A percentile compares a stretch with the other conserved stretches of the same genome.
phyloP scores from a whole-genome alignment of 441 rosid species.

The Croton laevigatus region DNA sequence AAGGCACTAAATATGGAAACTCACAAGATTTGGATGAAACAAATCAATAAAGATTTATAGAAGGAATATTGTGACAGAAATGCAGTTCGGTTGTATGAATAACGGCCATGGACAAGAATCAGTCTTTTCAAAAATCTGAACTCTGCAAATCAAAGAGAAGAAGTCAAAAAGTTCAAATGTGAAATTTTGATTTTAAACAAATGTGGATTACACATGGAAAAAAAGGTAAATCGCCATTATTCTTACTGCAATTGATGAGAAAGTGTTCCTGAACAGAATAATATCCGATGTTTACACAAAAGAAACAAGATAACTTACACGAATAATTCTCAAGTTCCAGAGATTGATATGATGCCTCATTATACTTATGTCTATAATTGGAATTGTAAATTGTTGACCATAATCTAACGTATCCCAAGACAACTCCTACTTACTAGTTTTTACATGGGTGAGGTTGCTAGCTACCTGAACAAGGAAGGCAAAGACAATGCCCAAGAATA shows the following conservation, averaged over 20 bases:
- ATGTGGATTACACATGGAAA: background rate
- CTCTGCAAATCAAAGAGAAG: slow-evolving; percentile 53
- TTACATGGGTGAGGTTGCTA: background rate
- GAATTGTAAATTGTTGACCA: background rate
- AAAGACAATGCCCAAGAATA: background rate
- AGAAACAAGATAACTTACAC: background rate
- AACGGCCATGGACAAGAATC: slow-evolving; percentile 95
- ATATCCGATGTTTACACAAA: background rate
- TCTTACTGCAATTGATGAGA: background rate
- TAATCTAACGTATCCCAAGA: background rate
- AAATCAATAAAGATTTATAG: slow-evolving; percentile 87
- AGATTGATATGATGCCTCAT: background rate
- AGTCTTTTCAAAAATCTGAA: slow-evolving; percentile 91
- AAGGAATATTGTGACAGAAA: slow-evolving; percentile 97
- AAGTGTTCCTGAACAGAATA: background rate
- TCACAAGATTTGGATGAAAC: slow-evolving; percentile 99
- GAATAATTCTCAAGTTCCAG: background rate
- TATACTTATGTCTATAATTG: background rate
- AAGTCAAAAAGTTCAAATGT: slow-evolving; percentile 6
- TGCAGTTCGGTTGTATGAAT: slow-evolving; percentile 98
- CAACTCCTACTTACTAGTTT: background rate
- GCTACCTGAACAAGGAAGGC: background rate
- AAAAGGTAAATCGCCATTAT: background rate
- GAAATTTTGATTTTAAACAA: background rate
- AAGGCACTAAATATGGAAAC: slow-evolving; percentile 30